Evolutionary conservation across 306 rosid species (phyloP), one percentile per base, ranked within the genome.

Genomic region (Trifolium subterraneum): DNA sequence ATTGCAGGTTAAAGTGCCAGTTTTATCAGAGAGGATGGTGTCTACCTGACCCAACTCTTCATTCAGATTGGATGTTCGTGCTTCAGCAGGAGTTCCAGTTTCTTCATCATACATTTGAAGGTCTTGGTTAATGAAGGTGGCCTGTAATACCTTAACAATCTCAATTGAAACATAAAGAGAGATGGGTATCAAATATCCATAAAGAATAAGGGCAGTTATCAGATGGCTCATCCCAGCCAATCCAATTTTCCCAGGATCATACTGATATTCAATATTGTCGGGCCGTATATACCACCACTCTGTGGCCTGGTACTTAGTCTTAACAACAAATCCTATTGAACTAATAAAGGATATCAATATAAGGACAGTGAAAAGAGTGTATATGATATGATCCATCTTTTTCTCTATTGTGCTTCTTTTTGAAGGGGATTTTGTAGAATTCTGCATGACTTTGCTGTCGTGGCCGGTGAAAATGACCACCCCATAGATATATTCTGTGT

Each of bases 1-100:
- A 77, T 95, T 95, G 90, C 99, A 95, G 79, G 99, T 95, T 79
- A 95, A 86, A 64, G 99, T 95, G 73, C 99, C 99, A 51, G 99
- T 95, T 86, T 95, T 95, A 82, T 95, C 99, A 47, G 99, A 92
- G 47, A 95, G 99, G 84, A 95, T 95, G 2, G 99, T 95, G 81
- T 95, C 97, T 63, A 95, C 99, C 89, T 92, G 99, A 59, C 99
- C 99, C 87, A 95, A 86, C 79, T 95, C 99, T 86, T 95, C 99
- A 72, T 95, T 95, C 85, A 95, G 83, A 84, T 95, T 95, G 51
- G 99, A 95, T 1, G 99, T 95, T 65, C 98, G 90, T 22, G 99
- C 99, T 14, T 82, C 82, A 67, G 99, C 97, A 18, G 98, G 87
- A 74, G 87, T 90, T 12, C 92, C 96, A 50, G 88, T 85, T 79